Percentiles rank a stretch among this genome's conserved stretches.
Evolutionary conservation across 1,284 basidiomycete genomes (phyloP).

Genomic region (Erythrobasidium hasegawianum): DNA sequence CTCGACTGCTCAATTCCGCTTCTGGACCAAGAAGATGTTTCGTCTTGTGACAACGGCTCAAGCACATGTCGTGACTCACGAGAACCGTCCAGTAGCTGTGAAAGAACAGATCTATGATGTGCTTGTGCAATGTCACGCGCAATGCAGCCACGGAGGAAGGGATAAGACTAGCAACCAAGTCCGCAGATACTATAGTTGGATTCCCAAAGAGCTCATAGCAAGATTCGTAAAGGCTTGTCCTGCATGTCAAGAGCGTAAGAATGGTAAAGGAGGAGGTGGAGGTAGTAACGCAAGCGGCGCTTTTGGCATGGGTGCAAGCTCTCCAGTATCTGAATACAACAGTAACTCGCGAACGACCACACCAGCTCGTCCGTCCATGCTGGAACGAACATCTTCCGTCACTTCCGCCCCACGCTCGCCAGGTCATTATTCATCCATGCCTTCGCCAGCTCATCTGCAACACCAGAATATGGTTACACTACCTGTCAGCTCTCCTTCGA

Average conservation of each 20-base stretch:
- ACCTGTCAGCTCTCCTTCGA: not conserved
- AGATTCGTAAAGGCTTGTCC: slow-evolving; percentile 71
- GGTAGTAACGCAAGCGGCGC: not conserved
- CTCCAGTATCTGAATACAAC: not conserved
- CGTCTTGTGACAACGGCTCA: slow-evolving; percentile 57
- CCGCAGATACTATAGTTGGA: slow-evolving; percentile 66
- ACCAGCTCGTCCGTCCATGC: not conserved
- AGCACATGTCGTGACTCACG: slow-evolving; percentile 59
- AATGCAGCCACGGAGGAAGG: slow-evolving; percentile 65
- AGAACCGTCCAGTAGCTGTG: slow-evolving; percentile 65
- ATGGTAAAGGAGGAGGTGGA: slow-evolving; percentile 14
- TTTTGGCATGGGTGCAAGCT: not conserved
- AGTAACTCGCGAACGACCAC: not conserved
- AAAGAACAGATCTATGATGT: slow-evolving; percentile 71
- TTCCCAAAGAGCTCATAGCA: slow-evolving; percentile 68
- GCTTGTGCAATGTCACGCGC: slow-evolving; percentile 64
- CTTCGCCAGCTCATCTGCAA: not conserved
- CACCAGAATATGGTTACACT: not conserved
- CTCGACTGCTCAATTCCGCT: slow-evolving; percentile 65
- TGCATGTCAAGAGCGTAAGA: slow-evolving; percentile 54
- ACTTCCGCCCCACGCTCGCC: not conserved
- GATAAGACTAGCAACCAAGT: slow-evolving; percentile 61
- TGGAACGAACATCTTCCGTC: not conserved
- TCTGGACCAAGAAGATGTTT: slow-evolving; percentile 77
- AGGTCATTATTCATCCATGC: not conserved